These are phyloP conservation scores for Colletotrichum musae DNA, from an alignment of 2,329 filamentous ascomycete genomes.

Conservation along the genomic window DNA sequence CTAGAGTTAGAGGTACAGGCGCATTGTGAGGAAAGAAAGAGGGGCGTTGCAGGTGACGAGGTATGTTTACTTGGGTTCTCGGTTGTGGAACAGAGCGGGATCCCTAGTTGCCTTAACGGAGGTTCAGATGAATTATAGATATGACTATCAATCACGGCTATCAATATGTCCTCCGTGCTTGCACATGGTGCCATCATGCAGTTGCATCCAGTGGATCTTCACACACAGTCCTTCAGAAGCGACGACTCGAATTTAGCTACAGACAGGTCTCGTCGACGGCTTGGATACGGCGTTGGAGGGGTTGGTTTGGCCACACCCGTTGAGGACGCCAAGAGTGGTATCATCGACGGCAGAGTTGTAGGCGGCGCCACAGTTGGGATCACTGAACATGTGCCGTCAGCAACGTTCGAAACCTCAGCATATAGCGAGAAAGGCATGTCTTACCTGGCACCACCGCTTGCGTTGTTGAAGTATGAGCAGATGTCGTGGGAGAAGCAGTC, in stretches of 20 bases:
- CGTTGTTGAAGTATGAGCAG: constrained; percentile 65
- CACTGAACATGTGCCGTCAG: constrained; percentile 48
- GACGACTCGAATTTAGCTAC: constrained; percentile 32
- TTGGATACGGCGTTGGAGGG: constrained; percentile 47
- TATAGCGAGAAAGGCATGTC: not conserved
- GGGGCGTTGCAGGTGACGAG: constrained; percentile 18
- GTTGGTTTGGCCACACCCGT: constrained; percentile 54
- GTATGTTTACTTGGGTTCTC: not conserved
- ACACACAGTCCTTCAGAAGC: not conserved
- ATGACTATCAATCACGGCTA: not conserved
- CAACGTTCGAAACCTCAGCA: not conserved
- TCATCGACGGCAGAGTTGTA: constrained; percentile 61
- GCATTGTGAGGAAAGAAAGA: not conserved
- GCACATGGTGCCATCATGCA: no score
- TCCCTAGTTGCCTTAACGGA: constrained; percentile 1
- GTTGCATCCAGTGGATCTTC: no score
- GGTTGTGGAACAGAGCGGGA: constrained; percentile 10
- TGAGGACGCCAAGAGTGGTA: constrained; percentile 52
- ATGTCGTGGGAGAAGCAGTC: constrained; percentile 67
- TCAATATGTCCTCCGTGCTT: no score
- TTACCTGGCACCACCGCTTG: constrained; percentile 61
- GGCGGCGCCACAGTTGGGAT: constrained; percentile 62
- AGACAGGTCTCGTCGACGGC: constrained; percentile 48
- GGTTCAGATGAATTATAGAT: not conserved
- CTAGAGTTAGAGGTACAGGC: constrained; percentile 30